Percentiles rank a stretch among this genome's conserved stretches.
These are phyloP conservation scores for Penicillium sp. DNA, from an alignment of 2,329 filamentous ascomycete genomes.

Conservation along the genomic window DNA sequence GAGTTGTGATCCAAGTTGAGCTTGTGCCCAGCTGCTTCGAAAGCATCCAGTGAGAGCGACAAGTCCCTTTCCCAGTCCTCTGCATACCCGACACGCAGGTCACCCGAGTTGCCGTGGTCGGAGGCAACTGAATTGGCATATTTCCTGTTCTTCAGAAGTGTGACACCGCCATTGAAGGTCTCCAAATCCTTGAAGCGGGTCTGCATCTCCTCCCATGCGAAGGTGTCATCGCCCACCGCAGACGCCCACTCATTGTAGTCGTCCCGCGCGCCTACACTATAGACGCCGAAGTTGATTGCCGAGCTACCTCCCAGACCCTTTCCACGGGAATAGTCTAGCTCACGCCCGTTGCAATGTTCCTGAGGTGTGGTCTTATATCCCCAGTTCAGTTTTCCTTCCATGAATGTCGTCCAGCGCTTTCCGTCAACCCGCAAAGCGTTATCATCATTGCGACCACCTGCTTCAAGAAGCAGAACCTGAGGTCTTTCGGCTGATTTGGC, in stretches of 20 bases:
- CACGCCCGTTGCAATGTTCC: constrained; percentile 36
- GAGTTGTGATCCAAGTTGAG: constrained; percentile 51
- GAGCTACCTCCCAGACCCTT: constrained; percentile 46
- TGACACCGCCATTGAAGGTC: constrained; percentile 42
- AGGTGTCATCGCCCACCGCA: constrained; percentile 48
- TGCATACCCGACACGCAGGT: constrained; percentile 44
- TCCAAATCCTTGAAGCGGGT: constrained; percentile 47
- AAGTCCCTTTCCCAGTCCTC: constrained; percentile 45
- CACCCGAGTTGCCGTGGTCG: constrained; percentile 46
- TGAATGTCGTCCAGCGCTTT: constrained; percentile 49
- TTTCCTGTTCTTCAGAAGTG: constrained; percentile 33
- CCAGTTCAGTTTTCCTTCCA: constrained; percentile 44
- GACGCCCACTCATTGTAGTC: constrained; percentile 57
- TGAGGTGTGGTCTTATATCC: constrained; percentile 46
- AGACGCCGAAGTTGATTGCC: constrained; percentile 50
- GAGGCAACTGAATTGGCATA: constrained; percentile 40
- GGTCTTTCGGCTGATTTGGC: constrained; percentile 43
- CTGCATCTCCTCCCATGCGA: constrained; percentile 48
- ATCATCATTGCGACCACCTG: constrained; percentile 46
- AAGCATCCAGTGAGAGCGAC: constrained; percentile 39
- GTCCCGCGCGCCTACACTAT: constrained; percentile 47
- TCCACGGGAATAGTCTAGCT: constrained; percentile 45
- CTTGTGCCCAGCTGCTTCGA: constrained; percentile 42
- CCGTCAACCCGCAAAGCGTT: constrained; percentile 43
- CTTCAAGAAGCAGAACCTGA: constrained; percentile 53